These are phyloP conservation scores for Chaetomium tenue DNA, from an alignment of 495 filamentous ascomycete genomes.

Conservation along the genomic window DNA sequence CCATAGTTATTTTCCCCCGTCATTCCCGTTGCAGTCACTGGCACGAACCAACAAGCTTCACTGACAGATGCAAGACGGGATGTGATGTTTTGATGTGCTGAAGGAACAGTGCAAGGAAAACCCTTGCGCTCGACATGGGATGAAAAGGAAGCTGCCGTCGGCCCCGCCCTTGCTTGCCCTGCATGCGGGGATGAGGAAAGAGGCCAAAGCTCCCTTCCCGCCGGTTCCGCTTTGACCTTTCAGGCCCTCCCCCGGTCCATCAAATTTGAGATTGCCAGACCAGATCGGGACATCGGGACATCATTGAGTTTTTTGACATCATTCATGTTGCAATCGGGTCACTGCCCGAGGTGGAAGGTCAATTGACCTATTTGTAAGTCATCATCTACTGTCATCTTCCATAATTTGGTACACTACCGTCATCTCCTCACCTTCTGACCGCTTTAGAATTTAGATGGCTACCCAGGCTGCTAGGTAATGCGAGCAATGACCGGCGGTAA, in stretches of 20 bases:
- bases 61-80: not conserved
- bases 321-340: not conserved
- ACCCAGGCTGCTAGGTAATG: not conserved
- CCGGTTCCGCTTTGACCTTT: constrained; percentile 19
- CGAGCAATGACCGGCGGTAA: constrained; percentile 3
- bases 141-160: constrained; percentile 18
- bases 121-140: constrained; percentile 8
- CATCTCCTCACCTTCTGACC: not conserved
- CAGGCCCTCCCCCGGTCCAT: not conserved
- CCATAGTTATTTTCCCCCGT: not conserved
- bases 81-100: not conserved
- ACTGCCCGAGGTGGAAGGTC: not conserved
- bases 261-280: constrained; percentile 9
- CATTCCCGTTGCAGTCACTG: not conserved
- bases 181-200: constrained; percentile 4
- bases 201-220: constrained; percentile 20
- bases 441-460: not conserved
- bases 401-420: not conserved
- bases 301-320: not conserved
- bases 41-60: constrained; percentile 15
- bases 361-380: not conserved
- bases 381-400: not conserved
- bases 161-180: constrained; percentile 16
- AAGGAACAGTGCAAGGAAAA: constrained; percentile 3
- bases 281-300: not conserved